Conservation (phyloP, 2,329 filamentous ascomycete genomes). For the Ciborinia camelliae region DNA sequence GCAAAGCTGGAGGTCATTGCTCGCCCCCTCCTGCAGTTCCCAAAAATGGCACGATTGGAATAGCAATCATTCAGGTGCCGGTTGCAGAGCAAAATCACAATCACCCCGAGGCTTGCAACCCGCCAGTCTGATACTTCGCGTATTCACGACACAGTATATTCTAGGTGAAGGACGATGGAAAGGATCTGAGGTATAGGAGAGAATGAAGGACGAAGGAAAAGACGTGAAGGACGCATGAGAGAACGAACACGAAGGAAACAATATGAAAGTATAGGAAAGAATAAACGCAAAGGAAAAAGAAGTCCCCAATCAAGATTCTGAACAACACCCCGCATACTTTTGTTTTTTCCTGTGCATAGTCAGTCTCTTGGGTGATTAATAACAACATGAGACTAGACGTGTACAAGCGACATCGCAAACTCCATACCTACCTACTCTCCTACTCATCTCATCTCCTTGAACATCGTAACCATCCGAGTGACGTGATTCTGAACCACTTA, state of each 20-base stretch:
- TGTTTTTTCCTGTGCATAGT: slow-evolving; percentile 4
- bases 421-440: too few relatives aligned
- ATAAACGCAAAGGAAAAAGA: not conserved
- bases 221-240: too few relatives aligned
- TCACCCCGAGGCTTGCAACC: not conserved
- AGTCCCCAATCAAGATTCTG: not conserved
- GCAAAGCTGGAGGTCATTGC: slow-evolving; percentile 11
- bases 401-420: too few relatives aligned
- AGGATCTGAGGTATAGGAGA: not conserved
- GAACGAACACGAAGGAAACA: not conserved
- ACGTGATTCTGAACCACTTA: too few relatives aligned
- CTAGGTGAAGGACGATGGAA: not conserved
- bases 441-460: too few relatives aligned
- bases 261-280: not conserved
- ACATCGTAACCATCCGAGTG: too few relatives aligned
- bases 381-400: too few relatives aligned
- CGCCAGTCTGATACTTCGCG: not conserved
- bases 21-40: not conserved
- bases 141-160: not conserved
- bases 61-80: too few relatives aligned
- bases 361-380: too few relatives aligned
- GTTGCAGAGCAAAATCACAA: not conserved
- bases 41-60: too few relatives aligned
- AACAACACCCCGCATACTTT: not conserved
- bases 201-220: not conserved